Evolutionary conservation across 164 flowering plant genomes (phyloP).

Genomic region (Nelumbo lutea): DNA sequence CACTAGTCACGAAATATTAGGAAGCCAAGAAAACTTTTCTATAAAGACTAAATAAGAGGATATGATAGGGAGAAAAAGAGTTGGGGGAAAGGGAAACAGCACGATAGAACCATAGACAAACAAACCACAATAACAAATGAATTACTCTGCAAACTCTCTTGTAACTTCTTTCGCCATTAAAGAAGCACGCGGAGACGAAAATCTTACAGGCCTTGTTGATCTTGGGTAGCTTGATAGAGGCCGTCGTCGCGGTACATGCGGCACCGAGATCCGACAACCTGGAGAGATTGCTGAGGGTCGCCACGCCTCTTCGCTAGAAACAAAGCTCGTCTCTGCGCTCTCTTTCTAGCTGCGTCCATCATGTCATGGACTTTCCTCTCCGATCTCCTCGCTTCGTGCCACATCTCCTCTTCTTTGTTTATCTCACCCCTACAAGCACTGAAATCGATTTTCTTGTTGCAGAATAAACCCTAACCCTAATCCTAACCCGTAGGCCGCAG

Average conservation of each 20-base stretch:
- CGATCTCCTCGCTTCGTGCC: constrained; percentile 97
- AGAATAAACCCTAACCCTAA: neutral
- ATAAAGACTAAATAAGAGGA: too few relatives aligned
- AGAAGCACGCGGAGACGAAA: constrained; percentile 4
- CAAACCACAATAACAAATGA: neutral
- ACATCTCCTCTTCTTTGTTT: constrained; percentile 42
- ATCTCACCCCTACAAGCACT: neutral
- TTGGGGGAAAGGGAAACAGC: too few relatives aligned
- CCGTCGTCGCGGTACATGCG: constrained; percentile 81
- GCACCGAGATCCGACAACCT: constrained; percentile 60
- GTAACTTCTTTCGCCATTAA: neutral
- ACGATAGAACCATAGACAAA: neutral
- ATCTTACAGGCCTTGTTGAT: constrained; percentile 88
- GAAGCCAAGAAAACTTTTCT: too few relatives aligned
- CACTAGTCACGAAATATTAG: too few relatives aligned
- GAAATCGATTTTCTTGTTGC: neutral
- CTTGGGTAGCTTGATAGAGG: constrained; percentile 81
- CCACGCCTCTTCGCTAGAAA: constrained; percentile 87
- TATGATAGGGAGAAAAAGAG: too few relatives aligned
- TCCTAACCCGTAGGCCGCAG: too few relatives aligned
- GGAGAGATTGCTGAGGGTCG: constrained; percentile 85
- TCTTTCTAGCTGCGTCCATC: constrained; percentile 98
- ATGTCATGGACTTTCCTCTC: constrained; percentile 94
- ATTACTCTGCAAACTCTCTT: neutral
- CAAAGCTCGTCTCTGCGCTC: constrained; percentile 89